Base-by-base conservation (phyloP, 257 asterid species). In the Solanum medicagineum region DNA sequence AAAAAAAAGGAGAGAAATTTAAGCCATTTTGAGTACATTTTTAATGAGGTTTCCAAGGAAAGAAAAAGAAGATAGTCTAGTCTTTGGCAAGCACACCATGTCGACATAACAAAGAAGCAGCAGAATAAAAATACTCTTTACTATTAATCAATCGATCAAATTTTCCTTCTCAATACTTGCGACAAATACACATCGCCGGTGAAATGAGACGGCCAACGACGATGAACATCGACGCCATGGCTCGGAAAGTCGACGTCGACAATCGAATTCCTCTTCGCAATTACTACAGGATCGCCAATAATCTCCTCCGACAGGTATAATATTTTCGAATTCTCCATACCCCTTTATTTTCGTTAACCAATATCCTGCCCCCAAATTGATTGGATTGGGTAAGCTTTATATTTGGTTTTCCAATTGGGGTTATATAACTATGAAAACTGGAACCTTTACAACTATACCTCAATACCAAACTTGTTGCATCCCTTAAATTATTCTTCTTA, bases 261-360 rank as follows among this genome's bases (percentile, higher is more conserved):
- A 91, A 93, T 89, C 97, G 94, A 84, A 89, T 96, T 84, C 90
- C 98, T 81, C 94, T 96, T 69, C 95, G 97, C 77, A 92, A 92
- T 82, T 96, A 94, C 90, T 96, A 93, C 84, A 94, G 98, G 49
- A 93, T 96, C 87, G 98, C 99, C 5, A 93, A 94, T 87, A 93
- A 90, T 88, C 97, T 94, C 87, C 99, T 96, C 89, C 93, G 90
- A 82, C 99, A 96, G 98, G 11, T 66, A 17, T 11, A 81, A 32
- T 55, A 1, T 81, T 81, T 81, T 62, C 36, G 13, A 62, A 81
- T 81, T 57, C n/a, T 29, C 73, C 73, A 6, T 13, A 51, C 36
- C 12, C 1, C 20, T 29, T 29, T 26, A 26, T 63, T 63, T 26
- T 63, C 24, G 36, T 68, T 68, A 32, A 16, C 24, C 1, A 36